phyloP scores from a whole-genome alignment of 2,329 filamentous ascomycete species.

The Sporothrix variecibatus region DNA sequence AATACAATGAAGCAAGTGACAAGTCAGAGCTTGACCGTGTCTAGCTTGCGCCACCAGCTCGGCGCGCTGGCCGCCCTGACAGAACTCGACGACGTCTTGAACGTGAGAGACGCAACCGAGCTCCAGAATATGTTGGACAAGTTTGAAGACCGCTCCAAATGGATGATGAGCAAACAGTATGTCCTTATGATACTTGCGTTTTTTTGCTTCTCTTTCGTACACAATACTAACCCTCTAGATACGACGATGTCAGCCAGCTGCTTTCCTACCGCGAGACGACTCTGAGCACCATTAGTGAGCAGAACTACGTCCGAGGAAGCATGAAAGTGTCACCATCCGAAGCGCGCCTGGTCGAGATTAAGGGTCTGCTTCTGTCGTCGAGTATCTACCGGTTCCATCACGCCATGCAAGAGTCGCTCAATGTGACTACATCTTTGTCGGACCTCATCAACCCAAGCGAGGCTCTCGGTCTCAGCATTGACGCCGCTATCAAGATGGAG shows the following conservation, averaged over 20 bases:
- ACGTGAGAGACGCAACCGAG: constrained; percentile 59
- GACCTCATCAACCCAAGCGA: constrained; percentile 72
- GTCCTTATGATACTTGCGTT: background rate
- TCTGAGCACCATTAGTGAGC: constrained; percentile 75
- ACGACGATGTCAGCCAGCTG: constrained; percentile 76
- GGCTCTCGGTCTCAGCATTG: constrained; percentile 71
- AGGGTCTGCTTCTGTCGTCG: constrained; percentile 74
- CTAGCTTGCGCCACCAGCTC: constrained; percentile 56
- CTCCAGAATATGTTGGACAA: constrained; percentile 62
- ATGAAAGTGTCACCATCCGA: constrained; percentile 63
- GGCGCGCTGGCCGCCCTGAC: constrained; percentile 70
- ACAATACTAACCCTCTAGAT: background rate
- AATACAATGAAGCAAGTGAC: constrained; percentile 61
- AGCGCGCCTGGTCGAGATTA: constrained; percentile 71
- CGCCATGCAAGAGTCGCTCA: constrained; percentile 82
- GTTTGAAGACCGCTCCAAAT: constrained; percentile 67
- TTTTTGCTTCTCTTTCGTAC: background rate
- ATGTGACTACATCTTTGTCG: constrained; percentile 79
- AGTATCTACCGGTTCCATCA: constrained; percentile 76
- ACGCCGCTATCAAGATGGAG: constrained; percentile 77
- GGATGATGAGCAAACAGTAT: constrained; percentile 69
- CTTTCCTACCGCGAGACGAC: constrained; percentile 81
- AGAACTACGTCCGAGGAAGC: constrained; percentile 61
- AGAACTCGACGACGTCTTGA: constrained; percentile 78
- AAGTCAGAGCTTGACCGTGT: constrained; percentile 51